Conservation (phyloP, 768 basidiomycete species). For the Podaxis sp. region DNA sequence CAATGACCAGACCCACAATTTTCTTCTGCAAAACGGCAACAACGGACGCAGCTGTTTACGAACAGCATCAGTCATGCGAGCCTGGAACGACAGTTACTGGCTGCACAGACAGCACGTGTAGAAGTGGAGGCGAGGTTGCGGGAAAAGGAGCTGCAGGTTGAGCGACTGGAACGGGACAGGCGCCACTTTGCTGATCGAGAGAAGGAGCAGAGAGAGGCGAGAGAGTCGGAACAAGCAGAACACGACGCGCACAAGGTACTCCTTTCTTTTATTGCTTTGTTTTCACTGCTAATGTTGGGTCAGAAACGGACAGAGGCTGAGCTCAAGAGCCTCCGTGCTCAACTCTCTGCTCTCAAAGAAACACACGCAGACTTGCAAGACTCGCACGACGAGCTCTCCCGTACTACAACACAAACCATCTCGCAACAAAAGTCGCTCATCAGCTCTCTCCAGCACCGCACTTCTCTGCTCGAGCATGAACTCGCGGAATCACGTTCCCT, state of each 20-base stretch:
- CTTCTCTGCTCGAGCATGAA: conserved; percentile 47
- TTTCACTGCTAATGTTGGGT: neutral
- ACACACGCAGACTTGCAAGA: conserved; percentile 65
- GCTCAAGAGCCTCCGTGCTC: conserved; percentile 48
- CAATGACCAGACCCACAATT: conserved; percentile 55
- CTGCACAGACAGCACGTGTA: conserved; percentile 57
- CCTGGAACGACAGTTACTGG: conserved; percentile 66
- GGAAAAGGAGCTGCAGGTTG: conserved; percentile 62
- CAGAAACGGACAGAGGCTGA: conserved; percentile 54
- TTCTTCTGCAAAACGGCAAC: conserved; percentile 66
- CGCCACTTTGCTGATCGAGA: conserved; percentile 70
- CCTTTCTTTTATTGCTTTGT: neutral
- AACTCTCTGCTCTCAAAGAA: conserved; percentile 51
- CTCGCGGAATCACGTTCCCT: conserved; percentile 39
- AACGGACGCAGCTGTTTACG: conserved; percentile 61
- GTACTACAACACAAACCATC: conserved; percentile 48
- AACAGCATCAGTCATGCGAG: conserved; percentile 61
- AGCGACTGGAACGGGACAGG: conserved; percentile 68
- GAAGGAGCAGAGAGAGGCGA: conserved; percentile 65
- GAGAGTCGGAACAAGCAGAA: conserved; percentile 52
- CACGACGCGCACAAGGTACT: conserved; percentile 62
- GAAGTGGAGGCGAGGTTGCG: conserved; percentile 69
- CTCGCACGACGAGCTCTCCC: conserved; percentile 45
- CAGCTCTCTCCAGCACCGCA: conserved; percentile 45
- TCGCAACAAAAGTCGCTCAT: conserved; percentile 53